phyloP scores from a whole-genome alignment of 2,329 filamentous ascomycete genomes.

The Colletotrichum liriopes region DNA sequence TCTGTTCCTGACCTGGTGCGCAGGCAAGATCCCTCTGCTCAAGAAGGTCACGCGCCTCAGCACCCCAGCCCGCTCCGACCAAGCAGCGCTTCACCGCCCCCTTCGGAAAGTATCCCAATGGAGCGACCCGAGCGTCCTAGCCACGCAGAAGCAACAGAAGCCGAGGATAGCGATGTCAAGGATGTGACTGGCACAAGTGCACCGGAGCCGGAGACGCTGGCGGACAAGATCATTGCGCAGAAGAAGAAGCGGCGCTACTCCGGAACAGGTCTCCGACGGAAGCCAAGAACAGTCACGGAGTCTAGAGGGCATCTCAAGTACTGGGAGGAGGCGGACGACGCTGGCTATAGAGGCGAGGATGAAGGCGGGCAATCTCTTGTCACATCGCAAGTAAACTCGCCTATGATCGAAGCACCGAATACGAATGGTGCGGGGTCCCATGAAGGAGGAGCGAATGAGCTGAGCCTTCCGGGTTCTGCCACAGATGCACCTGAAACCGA shows the following conservation, averaged over 20 bases:
- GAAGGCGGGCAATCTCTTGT: constrained; percentile 54
- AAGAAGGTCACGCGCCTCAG: constrained; percentile 39
- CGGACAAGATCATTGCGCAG: constrained; percentile 56
- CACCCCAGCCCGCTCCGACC: constrained; percentile 36
- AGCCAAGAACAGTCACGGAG: constrained; percentile 80
- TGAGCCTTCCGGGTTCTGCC: constrained; percentile 28
- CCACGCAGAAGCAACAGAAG: constrained; percentile 16
- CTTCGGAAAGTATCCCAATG: constrained; percentile 25
- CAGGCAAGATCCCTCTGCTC: constrained; percentile 24
- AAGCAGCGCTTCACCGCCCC: constrained; percentile 29
- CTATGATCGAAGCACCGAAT: constrained; percentile 35
- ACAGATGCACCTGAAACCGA: constrained; percentile 27
- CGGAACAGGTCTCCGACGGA: constrained; percentile 83
- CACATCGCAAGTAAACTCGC: constrained; percentile 41
- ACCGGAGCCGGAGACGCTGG: constrained; percentile 72
- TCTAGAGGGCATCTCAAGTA: constrained; percentile 87
- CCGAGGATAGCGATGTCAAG: constrained; percentile 59
- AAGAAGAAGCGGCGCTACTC: constrained; percentile 83
- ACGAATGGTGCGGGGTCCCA: constrained; percentile 16
- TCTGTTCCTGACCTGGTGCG: constrained; percentile 60
- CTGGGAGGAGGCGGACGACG: constrained; percentile 90
- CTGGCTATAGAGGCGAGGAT: constrained; percentile 81
- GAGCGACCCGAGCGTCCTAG: constrained; percentile 28
- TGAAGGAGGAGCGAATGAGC: constrained; percentile 10
- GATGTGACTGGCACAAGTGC: constrained; percentile 77